phyloP scores from a whole-genome alignment of 805 yeast genomes.

The Candida chilensis region DNA sequence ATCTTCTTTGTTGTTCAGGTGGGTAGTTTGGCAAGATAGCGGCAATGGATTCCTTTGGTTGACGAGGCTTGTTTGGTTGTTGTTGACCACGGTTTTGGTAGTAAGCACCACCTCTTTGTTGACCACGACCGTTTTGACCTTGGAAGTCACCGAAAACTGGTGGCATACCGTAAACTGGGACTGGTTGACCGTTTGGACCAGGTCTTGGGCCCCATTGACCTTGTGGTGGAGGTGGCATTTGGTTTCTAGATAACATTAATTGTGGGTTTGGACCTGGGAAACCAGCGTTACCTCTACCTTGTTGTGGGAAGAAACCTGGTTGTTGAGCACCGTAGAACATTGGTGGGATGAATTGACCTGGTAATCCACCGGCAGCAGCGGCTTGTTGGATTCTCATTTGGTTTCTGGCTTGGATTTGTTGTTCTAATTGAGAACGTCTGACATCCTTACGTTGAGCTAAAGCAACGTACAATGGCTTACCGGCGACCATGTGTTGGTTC shows the following conservation, averaged over 20 bases:
- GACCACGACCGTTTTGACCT: conserved; percentile 30
- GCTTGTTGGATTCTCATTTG: conserved; percentile 98
- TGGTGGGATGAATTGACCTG: conserved; percentile 83
- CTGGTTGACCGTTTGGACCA: conserved; percentile 81
- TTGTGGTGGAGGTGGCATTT: conserved; percentile 54
- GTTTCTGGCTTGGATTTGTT: conserved; percentile 96
- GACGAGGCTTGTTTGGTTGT: conserved; percentile 14
- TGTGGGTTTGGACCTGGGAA: conserved; percentile 77
- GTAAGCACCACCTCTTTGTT: conserved; percentile 47
- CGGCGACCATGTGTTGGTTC: conserved; percentile 93
- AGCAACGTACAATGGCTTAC: conserved; percentile 97
- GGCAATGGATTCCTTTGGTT: conserved; percentile 41
- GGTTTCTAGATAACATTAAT: conserved; percentile 68
- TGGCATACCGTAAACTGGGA: conserved; percentile 76
- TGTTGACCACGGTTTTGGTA: conserved; percentile 37
- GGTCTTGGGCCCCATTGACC: conserved; percentile 61
- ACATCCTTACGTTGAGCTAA: conserved; percentile 98
- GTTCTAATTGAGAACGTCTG: conserved; percentile 93
- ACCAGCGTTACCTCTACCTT: conserved; percentile 68
- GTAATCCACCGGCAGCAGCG: conserved; percentile 77
- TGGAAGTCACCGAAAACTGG: conserved; percentile 61
- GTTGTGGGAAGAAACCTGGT: conserved; percentile 79
- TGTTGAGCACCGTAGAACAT: conserved; percentile 76
- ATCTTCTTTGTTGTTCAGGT: conserved; percentile 92
- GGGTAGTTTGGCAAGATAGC: conserved; percentile 56